Evolutionary conservation across 768 basidiomycete genomes (phyloP).

Genomic region (Gloeophyllum trabeum): DNA sequence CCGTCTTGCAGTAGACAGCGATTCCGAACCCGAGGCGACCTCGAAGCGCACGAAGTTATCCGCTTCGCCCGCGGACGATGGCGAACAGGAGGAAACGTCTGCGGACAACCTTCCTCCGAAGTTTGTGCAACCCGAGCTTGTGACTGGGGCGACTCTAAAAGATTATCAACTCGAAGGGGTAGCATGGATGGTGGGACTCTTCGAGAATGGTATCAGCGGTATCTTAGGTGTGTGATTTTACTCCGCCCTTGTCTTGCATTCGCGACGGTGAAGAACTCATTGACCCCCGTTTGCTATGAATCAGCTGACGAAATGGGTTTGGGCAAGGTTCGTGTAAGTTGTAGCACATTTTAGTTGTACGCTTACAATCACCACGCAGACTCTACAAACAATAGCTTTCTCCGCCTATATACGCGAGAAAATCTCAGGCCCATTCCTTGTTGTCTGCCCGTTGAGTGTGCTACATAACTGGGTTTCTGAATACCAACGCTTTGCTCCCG

Average conservation of each 20-base stretch:
- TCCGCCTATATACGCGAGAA: constrained; percentile 79
- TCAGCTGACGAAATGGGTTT: constrained; percentile 95
- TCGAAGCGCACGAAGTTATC: background rate
- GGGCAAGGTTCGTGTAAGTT: constrained; percentile 39
- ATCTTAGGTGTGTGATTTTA: constrained; percentile 45
- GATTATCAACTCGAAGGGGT: constrained; percentile 90
- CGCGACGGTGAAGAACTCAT: no score
- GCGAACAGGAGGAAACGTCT: constrained; percentile 11
- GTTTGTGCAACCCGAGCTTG: constrained; percentile 63
- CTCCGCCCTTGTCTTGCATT: background rate
- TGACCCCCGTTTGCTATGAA: no score
- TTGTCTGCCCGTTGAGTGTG: constrained; percentile 91
- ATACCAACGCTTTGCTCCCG: constrained; percentile 75
- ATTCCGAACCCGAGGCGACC: no score
- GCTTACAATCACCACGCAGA: constrained; percentile 36
- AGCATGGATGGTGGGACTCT: constrained; percentile 88
- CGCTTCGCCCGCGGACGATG: constrained; percentile 12
- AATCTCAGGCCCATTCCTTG: constrained; percentile 64
- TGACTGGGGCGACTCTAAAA: constrained; percentile 82
- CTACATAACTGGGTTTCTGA: constrained; percentile 87
- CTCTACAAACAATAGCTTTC: constrained; percentile 91
- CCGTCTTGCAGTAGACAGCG: no score
- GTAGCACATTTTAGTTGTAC: constrained; percentile 2
- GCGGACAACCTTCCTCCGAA: constrained; percentile 13
- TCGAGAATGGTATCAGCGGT: constrained; percentile 77